Evolutionary conservation across 495 filamentous ascomycete genomes (phyloP), one percentile per base, ranked within the genome.

Genomic region (Entonaema liquescens): DNA sequence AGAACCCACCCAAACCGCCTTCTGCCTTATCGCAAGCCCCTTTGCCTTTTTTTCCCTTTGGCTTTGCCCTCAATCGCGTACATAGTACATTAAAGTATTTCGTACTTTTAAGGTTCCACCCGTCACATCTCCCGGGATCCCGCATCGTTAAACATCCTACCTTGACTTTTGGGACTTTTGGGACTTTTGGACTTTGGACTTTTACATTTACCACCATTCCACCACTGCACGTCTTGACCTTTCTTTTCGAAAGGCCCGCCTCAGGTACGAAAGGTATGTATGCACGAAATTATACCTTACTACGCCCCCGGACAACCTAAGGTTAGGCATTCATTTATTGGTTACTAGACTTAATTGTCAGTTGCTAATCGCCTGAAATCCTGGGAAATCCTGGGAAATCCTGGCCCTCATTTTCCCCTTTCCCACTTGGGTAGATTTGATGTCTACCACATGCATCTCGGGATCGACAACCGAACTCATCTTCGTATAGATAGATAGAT

Each of bases 101-200:
- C 62, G 57, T 66, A 62, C 56, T 42, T 59, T 57, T 25, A 62
- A 40, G 50, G 59, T 72, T 57, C 63, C 59, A 63, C 70, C 59
- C 60, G 55, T 68, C 61, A 72, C 64, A 72, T 68, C 65, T 65
- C 60, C 70, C 70, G 70, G 64, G 59, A 68, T 72, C 70, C 70
- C 65, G 60, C 65, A 72, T 72, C 70, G 28, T 29, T 64, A 31
- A 47, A 21, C 19, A 47, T 47, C 42, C 42, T 47, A 66, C 38
- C 23, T 23, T 26, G 42, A 66, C 26, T 54, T 62, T n/a, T n/a
- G n/a, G n/a, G n/a, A n/a, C n/a, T n/a, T n/a, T n/a, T n/a, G n/a
- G 29, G n/a, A 38, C 29, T 62, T 44, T 54, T 47, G 19, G 28
- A 50, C 64, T 44, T 44, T 44, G 15, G 25, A 59, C 56, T 17